Percentiles rank a stretch among this genome's conserved stretches.
phyloP scores from a whole-genome alignment of 805 yeast species.

The Ogataea trehaloabstinens region DNA sequence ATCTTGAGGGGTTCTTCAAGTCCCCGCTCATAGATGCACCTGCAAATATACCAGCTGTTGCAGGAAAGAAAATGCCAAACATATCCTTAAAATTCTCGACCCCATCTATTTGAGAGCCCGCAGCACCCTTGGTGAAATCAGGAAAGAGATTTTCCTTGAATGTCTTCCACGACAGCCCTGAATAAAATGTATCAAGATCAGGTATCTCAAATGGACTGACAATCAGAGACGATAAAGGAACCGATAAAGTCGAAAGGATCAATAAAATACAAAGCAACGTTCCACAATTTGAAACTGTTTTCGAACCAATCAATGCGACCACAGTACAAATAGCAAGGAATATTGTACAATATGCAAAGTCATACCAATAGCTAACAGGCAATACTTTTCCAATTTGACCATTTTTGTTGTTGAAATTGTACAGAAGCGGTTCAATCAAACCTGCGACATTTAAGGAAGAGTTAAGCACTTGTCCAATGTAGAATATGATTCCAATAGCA shows the following conservation, averaged over 20 bases:
- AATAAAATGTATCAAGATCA: conserved; percentile 49
- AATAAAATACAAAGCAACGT: conserved; percentile 66
- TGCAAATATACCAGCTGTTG: conserved; percentile 97
- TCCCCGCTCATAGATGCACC: conserved; percentile 99
- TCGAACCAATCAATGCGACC: conserved; percentile 78
- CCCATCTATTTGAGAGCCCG: conserved; percentile 66
- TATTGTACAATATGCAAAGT: conserved; percentile 66
- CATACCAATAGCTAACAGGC: conserved; percentile 67
- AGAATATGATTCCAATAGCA: conserved; percentile 91
- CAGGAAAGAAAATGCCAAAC: conserved; percentile 96
- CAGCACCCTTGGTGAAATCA: conserved; percentile 83
- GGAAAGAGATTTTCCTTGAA: conserved; percentile 70
- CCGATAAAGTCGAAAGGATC: conserved; percentile 69
- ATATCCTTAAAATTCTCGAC: conserved; percentile 79
- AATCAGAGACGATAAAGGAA: conserved; percentile 74
- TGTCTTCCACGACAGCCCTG: conserved; percentile 74
- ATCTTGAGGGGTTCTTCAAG: conserved; percentile 74
- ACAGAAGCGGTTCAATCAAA: conserved; percentile 83
- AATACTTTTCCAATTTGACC: conserved; percentile 59
- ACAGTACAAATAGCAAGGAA: conserved; percentile 70
- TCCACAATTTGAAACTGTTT: conserved; percentile 80
- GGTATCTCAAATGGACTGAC: conserved; percentile 59
- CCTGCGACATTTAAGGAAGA: conserved; percentile 94
- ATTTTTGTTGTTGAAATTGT: conserved; percentile 62
- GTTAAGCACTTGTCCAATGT: conserved; percentile 90